These are phyloP conservation scores for Candida montana DNA, from an alignment of 805 yeast genomes.

Conservation along the genomic window DNA sequence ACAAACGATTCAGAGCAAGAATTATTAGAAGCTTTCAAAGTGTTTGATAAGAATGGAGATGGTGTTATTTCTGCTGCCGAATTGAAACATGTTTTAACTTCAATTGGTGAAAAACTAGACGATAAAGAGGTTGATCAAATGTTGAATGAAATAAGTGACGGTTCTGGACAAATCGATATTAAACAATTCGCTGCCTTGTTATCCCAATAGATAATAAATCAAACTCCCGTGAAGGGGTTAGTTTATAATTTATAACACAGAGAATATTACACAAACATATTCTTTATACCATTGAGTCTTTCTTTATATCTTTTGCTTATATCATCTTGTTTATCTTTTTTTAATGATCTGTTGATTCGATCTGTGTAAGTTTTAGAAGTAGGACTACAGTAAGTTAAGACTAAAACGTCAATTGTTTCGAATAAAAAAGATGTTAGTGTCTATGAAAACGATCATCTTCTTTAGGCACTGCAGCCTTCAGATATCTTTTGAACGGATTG, in stretches of 20 bases:
- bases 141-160: constrained; percentile 93
- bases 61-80: constrained; percentile 97
- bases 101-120: constrained; percentile 93
- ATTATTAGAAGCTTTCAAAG: constrained; percentile 95
- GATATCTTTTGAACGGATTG: constrained; percentile 33
- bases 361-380: no score
- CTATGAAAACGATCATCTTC: constrained; percentile 30
- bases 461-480: constrained; percentile 34
- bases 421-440: no score
- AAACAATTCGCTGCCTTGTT: constrained; percentile 92
- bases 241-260: no score
- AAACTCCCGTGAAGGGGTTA: no score
- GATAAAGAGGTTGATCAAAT: constrained; percentile 97
- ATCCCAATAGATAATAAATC: constrained; percentile 49
- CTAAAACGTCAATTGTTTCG: no score
- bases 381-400: no score
- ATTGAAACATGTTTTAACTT: constrained; percentile 91
- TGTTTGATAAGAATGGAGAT: constrained; percentile 90
- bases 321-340: no score
- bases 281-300: no score
- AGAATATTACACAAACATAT: no score
- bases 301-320: no score
- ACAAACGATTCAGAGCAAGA: constrained; percentile 97
- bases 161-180: constrained; percentile 96
- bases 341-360: no score